phyloP scores from a whole-genome alignment of 2,329 filamentous ascomycete species.

The Trichoderma guizhouense region DNA sequence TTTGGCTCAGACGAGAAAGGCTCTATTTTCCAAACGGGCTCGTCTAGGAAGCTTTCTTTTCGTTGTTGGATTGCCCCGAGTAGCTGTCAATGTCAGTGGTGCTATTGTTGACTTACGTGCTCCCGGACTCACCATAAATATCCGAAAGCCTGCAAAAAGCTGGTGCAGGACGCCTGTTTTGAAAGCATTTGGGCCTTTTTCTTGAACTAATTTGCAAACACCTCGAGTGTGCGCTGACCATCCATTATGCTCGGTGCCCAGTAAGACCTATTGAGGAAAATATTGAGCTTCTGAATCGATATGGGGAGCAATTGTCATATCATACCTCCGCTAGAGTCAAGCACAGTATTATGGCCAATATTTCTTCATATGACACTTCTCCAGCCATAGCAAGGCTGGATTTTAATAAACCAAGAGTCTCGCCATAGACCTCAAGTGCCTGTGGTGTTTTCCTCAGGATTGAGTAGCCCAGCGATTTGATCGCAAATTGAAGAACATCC shows the following conservation, averaged over 20 bases:
- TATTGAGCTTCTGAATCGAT: not conserved
- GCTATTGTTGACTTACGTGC: not conserved
- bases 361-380: not conserved
- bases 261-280: not conserved
- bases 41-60: not conserved
- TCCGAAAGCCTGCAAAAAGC: not conserved
- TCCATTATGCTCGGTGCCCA: not conserved
- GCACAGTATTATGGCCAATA: not conserved
- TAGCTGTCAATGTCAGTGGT: not conserved
- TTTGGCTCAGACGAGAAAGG: not conserved
- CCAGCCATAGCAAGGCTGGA: not conserved
- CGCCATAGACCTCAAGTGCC: not conserved
- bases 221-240: not conserved
- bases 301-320: not conserved
- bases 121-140: not conserved
- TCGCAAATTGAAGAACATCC: not conserved
- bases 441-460: not conserved
- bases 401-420: not conserved
- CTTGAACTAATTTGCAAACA: not conserved
- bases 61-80: not conserved
- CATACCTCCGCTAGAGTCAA: not conserved
- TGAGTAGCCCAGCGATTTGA: not conserved
- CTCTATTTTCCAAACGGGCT: not conserved
- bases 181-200: not conserved
- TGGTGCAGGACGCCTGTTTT: not conserved